Conservation (phyloP, 306 rosid genomes). For the Canavalia ensiformis region DNA sequence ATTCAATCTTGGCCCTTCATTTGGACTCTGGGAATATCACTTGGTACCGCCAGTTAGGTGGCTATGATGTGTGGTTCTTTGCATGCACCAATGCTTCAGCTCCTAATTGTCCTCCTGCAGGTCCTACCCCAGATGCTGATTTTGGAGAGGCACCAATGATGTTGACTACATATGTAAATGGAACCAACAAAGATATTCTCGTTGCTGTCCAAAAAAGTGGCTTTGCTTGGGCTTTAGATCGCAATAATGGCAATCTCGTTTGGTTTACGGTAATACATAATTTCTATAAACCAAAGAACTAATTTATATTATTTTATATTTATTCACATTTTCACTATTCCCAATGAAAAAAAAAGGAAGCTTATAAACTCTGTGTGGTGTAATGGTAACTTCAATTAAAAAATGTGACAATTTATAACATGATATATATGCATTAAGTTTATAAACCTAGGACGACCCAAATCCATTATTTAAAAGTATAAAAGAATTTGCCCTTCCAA, state of each 20-base stretch:
- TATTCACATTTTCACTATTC: not conserved
- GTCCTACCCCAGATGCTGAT: conserved; percentile 70
- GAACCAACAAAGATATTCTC: conserved; percentile 57
- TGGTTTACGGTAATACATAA: conserved; percentile 57
- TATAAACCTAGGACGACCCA: not conserved
- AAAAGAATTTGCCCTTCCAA: not conserved
- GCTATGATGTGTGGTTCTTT: conserved; percentile 73
- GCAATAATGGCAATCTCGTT: conserved; percentile 56
- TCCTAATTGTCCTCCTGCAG: conserved; percentile 62
- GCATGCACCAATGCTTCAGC: conserved; percentile 58
- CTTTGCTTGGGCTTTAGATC: conserved; percentile 73
- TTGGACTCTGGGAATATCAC: conserved; percentile 57
- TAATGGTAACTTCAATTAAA: not conserved
- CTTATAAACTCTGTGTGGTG: not conserved
- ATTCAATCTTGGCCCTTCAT: conserved; percentile 76
- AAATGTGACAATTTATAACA: not conserved
- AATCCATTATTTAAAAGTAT: not conserved
- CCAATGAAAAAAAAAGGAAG: not conserved
- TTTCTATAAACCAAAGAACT: not conserved
- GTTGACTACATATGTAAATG: conserved; percentile 52
- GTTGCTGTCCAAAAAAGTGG: conserved; percentile 82
- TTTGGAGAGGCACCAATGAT: conserved; percentile 78
- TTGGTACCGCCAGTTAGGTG: conserved; percentile 75
- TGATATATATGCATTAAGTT: not conserved
- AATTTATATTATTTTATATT: not conserved